Evolutionary conservation across 2,329 filamentous ascomycete genomes (phyloP).

Genomic region (Fusarium verrucosum): DNA sequence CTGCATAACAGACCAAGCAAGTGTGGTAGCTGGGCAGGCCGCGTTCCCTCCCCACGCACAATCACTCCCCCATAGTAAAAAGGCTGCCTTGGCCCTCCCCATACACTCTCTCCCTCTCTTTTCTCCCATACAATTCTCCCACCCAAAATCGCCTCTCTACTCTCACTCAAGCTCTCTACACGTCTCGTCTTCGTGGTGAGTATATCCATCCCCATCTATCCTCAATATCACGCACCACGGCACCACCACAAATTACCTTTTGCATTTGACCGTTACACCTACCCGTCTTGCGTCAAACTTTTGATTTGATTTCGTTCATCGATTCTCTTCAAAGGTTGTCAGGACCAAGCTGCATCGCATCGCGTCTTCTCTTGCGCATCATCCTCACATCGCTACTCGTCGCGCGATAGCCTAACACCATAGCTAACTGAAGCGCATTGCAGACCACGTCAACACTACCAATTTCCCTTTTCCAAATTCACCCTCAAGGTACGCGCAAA

Average conservation of each 20-base stretch:
- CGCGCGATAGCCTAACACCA: conserved; percentile 26
- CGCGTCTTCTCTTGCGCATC: conserved; percentile 28
- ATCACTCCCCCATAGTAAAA: conserved; percentile 74
- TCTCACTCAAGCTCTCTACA: conserved; percentile 50
- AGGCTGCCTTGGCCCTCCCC: conserved; percentile 64
- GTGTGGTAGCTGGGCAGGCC: conserved; percentile 45
- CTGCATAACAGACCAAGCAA: conserved; percentile 36
- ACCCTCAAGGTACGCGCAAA: conserved; percentile 38
- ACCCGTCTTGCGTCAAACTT: conserved; percentile 19
- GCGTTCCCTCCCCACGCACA: conserved; percentile 55
- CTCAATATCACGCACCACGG: conserved; percentile 35
- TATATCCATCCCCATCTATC: conserved; percentile 56
- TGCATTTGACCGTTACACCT: conserved; percentile 43
- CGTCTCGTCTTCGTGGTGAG: conserved; percentile 59
- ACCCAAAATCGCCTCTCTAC: conserved; percentile 59
- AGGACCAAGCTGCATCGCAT: conserved; percentile 36
- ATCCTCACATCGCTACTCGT: conserved; percentile 24
- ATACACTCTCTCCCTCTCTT: conserved; percentile 65
- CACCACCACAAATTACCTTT: conserved; percentile 50
- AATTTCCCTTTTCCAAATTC: conserved; percentile 20
- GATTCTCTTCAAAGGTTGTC: conserved; percentile 33
- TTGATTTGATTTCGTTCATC: conserved; percentile 31
- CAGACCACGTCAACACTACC: conserved; percentile 42
- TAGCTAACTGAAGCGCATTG: conserved; percentile 45
- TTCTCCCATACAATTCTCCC: conserved; percentile 70